phyloP scores from a whole-genome alignment of 371 early-diverging fungal species.

The Mortierella sp. region DNA sequence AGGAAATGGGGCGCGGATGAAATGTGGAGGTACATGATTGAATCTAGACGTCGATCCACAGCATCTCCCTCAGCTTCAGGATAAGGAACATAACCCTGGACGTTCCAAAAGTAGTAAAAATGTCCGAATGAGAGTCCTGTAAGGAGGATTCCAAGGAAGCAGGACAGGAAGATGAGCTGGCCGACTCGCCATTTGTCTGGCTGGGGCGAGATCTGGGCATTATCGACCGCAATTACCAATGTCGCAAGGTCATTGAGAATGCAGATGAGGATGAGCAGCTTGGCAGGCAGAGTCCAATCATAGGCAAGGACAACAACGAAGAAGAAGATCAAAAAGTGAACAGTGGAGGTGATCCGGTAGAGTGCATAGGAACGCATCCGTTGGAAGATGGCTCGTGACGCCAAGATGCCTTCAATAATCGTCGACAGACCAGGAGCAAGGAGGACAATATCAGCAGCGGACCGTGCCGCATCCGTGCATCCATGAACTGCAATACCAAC shows the following conservation, averaged over 20 bases:
- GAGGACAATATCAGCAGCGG: constrained; percentile 94
- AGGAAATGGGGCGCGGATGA: constrained; percentile 93
- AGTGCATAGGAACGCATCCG: constrained; percentile 93
- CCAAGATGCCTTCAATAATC: constrained; percentile 87
- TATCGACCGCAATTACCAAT: constrained; percentile 92
- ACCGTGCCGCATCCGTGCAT: constrained; percentile 94
- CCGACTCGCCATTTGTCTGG: constrained; percentile 96
- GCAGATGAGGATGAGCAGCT: constrained; percentile 87
- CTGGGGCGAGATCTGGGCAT: constrained; percentile 83
- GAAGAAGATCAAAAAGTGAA: constrained; percentile 94
- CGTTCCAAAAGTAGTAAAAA: constrained; percentile 78
- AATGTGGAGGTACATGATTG: constrained; percentile 92
- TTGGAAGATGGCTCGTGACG: constrained; percentile 93
- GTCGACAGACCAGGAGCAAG: constrained; percentile 91
- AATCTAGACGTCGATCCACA: constrained; percentile 63
- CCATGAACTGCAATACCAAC: constrained; percentile 91
- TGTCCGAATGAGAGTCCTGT: constrained; percentile 85
- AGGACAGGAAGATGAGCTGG: constrained; percentile 84
- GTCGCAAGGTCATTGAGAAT: constrained; percentile 93
- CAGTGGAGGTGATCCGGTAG: constrained; percentile 93
- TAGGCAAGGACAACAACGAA: constrained; percentile 84
- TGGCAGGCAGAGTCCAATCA: constrained; percentile 86
- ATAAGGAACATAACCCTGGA: constrained; percentile 45
- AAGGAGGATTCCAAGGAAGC: constrained; percentile 77
- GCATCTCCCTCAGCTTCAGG: constrained; percentile 15